Conservation (phyloP, 345 rosid genomes). For the Leavenworthia alabamica region DNA sequence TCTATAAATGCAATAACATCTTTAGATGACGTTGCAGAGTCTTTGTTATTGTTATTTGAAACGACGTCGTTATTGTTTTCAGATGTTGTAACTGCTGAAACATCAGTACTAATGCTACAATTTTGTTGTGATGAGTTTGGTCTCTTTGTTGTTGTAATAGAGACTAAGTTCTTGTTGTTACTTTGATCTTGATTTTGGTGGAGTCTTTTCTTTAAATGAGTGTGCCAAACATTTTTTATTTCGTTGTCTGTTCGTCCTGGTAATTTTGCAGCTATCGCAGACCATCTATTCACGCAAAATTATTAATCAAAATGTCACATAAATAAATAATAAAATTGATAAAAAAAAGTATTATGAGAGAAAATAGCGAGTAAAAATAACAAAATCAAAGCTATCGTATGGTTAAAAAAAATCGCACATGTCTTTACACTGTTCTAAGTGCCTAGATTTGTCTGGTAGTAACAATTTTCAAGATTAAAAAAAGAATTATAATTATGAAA, state of each 20-base stretch:
- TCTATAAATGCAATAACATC: slow-evolving; percentile 21
- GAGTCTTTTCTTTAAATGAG: slow-evolving; percentile 36
- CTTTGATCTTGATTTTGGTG: slow-evolving; percentile 14
- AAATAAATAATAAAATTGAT: no score
- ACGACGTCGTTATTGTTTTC: slow-evolving; percentile 13
- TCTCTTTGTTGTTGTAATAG: not conserved
- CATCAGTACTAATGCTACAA: slow-evolving; percentile 8
- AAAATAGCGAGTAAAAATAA: no score
- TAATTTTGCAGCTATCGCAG: no score
- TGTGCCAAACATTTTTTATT: slow-evolving; percentile 46
- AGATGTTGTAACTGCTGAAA: slow-evolving; percentile 24
- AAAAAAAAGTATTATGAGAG: no score
- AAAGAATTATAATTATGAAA: no score
- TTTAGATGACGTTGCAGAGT: slow-evolving; percentile 14
- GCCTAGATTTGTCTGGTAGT: no score
- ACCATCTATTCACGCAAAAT: no score
- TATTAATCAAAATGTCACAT: no score
- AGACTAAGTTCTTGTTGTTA: not conserved
- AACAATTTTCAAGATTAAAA: no score
- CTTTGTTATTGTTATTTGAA: slow-evolving; percentile 22
- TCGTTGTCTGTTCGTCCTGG: slow-evolving; percentile 55
- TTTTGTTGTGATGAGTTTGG: slow-evolving; percentile 25
- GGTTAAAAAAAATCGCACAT: no score
- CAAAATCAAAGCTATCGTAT: no score
- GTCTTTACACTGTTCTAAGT: no score